Conservation (phyloP, 768 basidiomycete genomes). For the Exsudoporus frostii region DNA sequence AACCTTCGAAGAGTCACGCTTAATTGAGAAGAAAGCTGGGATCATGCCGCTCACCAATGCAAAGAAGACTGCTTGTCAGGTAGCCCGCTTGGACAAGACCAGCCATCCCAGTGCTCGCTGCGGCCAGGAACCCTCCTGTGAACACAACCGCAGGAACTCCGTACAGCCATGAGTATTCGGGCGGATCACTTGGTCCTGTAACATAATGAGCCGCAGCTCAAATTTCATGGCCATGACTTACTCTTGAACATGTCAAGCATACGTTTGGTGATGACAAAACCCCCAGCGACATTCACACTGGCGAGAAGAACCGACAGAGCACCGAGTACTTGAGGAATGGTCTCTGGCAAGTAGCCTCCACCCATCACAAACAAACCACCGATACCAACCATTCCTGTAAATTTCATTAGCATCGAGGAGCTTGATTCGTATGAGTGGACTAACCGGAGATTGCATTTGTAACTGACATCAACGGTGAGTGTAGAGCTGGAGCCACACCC, state of each 20-base stretch:
- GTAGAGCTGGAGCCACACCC: constrained; percentile 85
- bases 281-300: constrained; percentile 84
- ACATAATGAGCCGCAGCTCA: constrained; percentile 1
- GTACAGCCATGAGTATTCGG: constrained; percentile 85
- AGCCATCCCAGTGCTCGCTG: constrained; percentile 80
- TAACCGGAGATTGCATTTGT: constrained; percentile 84
- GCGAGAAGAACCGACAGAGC: constrained; percentile 84
- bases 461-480: constrained; percentile 89
- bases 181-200: constrained; percentile 76
- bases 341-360: constrained; percentile 78
- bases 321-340: constrained; percentile 75
- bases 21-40: background rate
- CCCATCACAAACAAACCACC: constrained; percentile 92
- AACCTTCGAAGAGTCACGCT: constrained; percentile 42
- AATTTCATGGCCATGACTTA: constrained; percentile 28
- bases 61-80: constrained; percentile 78
- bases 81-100: constrained; percentile 90
- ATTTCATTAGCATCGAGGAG: background rate
- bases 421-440: constrained; percentile 21
- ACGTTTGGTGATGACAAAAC: constrained; percentile 85
- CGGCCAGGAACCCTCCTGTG: constrained; percentile 77
- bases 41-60: constrained; percentile 56
- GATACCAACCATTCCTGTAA: constrained; percentile 69
- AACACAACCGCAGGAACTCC: constrained; percentile 77
- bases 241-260: constrained; percentile 95